These are phyloP conservation scores for Cercospora sojina DNA, from an alignment of 2,329 filamentous ascomycete species.

Conservation along the genomic window DNA sequence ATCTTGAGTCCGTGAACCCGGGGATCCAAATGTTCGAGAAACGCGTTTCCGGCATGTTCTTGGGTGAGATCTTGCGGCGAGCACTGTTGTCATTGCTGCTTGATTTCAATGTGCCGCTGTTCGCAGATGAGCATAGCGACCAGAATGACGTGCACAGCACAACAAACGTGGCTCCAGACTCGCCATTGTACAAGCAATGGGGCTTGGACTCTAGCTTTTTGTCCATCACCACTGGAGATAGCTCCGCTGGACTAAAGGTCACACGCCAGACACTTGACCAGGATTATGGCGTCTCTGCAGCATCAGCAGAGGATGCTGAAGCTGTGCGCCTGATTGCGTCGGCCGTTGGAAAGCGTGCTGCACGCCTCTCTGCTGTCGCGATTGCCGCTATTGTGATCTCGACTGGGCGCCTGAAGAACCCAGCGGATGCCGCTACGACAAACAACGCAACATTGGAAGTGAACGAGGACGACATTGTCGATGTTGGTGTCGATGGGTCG, in stretches of 20 bases:
- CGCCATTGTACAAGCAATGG: conserved; percentile 75
- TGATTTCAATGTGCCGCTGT: conserved; percentile 65
- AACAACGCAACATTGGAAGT: conserved; percentile 36
- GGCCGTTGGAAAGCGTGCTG: conserved; percentile 84
- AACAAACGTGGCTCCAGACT: conserved; percentile 64
- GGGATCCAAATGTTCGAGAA: conserved; percentile 99
- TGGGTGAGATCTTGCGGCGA: conserved; percentile 87
- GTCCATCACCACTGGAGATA: conserved; percentile 81
- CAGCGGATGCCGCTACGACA: conserved; percentile 35
- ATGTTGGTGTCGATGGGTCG: conserved; percentile 92
- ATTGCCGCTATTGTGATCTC: conserved; percentile 81
- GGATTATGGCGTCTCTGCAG: conserved; percentile 71
- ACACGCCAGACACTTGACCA: conserved; percentile 77
- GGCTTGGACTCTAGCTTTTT: conserved; percentile 88
- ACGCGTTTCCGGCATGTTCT: conserved; percentile 95
- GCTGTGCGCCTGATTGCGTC: conserved; percentile 80
- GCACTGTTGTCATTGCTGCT: conserved; percentile 71
- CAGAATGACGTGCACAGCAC: conserved; percentile 67
- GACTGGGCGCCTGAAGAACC: conserved; percentile 65
- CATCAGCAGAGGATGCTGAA: conserved; percentile 79
- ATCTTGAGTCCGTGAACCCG: conserved; percentile 80
- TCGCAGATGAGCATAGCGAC: conserved; percentile 72
- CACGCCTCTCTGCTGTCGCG: conserved; percentile 81
- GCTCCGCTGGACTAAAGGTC: conserved; percentile 66
- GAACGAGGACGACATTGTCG: conserved; percentile 67